Conservation (phyloP, 73 alveolate genomes). For the Paramecium bursaria region DNA sequence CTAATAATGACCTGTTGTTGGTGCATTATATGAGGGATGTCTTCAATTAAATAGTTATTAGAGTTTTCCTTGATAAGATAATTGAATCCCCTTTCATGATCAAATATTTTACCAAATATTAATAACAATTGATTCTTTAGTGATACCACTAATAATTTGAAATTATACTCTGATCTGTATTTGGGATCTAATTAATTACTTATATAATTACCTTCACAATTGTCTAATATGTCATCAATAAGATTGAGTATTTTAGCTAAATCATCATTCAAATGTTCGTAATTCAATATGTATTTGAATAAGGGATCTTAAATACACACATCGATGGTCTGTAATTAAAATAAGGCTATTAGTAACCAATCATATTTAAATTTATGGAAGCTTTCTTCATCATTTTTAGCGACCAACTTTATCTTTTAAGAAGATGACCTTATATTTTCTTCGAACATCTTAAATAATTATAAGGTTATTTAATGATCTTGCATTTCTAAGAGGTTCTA, state of each 20-base stretch:
- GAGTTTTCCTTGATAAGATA: background rate
- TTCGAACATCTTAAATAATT: slow-evolving; percentile 20
- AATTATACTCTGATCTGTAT: slow-evolving; percentile 1
- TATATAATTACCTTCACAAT: background rate
- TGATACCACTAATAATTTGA: slow-evolving; percentile 34
- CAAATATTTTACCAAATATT: slow-evolving; percentile 25
- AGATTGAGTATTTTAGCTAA: slow-evolving; percentile 15
- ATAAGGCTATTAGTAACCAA: slow-evolving; percentile 28
- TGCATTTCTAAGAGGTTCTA: background rate
- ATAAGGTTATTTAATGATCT: slow-evolving; percentile 7
- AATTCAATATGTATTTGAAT: slow-evolving; percentile 51
- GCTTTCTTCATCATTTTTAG: slow-evolving; percentile 39
- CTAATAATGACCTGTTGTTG: slow-evolving; percentile 5
- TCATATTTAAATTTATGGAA: slow-evolving; percentile 36
- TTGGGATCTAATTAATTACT: too few species aligned
- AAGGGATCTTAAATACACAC: slow-evolving; percentile 1
- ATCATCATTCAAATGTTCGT: slow-evolving; percentile 55
- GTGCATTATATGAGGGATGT: slow-evolving; percentile 45
- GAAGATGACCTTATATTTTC: slow-evolving; percentile 7
- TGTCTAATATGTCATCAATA: slow-evolving; percentile 29
- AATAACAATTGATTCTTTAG: slow-evolving; percentile 8
- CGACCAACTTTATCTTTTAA: background rate
- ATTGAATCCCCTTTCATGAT: slow-evolving; percentile 48
- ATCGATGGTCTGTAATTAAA: slow-evolving; percentile 6
- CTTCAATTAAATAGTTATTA: slow-evolving; percentile 43